Evolutionary conservation across 768 basidiomycete species (phyloP).

Genomic region (Trichaptum fuscoviolaceum): DNA sequence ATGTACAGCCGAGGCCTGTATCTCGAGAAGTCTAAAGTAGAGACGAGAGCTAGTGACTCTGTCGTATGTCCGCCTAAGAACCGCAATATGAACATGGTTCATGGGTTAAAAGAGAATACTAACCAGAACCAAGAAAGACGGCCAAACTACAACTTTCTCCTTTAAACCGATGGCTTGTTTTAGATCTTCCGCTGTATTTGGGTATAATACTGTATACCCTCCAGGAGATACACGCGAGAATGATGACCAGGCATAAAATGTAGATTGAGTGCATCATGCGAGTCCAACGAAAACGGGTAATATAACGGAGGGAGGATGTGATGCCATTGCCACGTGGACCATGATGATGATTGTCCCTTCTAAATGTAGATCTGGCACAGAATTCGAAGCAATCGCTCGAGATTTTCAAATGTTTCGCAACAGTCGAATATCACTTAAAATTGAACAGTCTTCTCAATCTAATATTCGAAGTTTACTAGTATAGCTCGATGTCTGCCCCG

Average conservation of each 20-base stretch:
- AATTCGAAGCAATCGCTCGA: too few species aligned
- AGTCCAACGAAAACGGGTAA: background rate
- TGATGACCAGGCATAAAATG: background rate
- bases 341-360: background rate
- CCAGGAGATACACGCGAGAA: background rate
- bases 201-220: background rate
- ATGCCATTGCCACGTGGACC: background rate
- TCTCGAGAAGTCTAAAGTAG: slow-evolving; percentile 64
- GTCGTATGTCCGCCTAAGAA: slow-evolving; percentile 85
- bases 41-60: slow-evolving; percentile 73
- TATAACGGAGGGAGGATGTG: background rate
- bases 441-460: too few species aligned
- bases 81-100: slow-evolving; percentile 10
- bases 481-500: too few species aligned
- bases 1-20: slow-evolving; percentile 80
- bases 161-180: background rate
- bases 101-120: slow-evolving; percentile 18
- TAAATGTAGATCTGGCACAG: background rate
- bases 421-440: too few species aligned
- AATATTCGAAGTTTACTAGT: too few species aligned
- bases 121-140: slow-evolving; percentile 92
- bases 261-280: background rate
- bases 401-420: too few species aligned
- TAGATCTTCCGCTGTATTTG: background rate
- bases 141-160: slow-evolving; percentile 48